A percentile compares a stretch with the other conserved stretches of the same genome.
These are phyloP conservation scores for Cytospora piceae DNA, from an alignment of 2,329 filamentous ascomycete genomes.

Conservation along the genomic window DNA sequence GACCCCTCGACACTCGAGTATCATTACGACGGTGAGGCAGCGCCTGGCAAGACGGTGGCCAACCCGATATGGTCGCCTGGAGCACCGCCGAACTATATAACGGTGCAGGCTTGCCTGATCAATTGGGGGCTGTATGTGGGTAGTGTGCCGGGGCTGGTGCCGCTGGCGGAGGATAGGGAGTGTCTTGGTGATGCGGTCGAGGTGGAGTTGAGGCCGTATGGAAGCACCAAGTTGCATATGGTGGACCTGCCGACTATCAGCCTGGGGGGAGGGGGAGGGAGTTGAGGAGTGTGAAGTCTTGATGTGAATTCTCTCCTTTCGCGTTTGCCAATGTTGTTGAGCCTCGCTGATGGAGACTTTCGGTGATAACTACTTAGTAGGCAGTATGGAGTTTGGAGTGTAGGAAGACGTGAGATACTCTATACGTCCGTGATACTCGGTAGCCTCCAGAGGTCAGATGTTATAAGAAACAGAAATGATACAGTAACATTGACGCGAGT, in stretches of 20 bases:
- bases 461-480: too few relatives aligned
- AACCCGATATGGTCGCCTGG: constrained; percentile 39
- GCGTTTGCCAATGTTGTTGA: too few relatives aligned
- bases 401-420: too few relatives aligned
- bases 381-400: too few relatives aligned
- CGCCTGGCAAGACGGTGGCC: constrained; percentile 27
- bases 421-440: too few relatives aligned
- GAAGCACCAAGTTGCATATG: constrained; percentile 42
- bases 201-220: constrained; percentile 40
- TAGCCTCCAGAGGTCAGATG: too few relatives aligned
- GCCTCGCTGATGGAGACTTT: too few relatives aligned
- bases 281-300: neutral
- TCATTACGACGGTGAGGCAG: constrained; percentile 23
- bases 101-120: constrained; percentile 39
- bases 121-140: constrained; percentile 39
- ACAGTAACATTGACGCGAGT: too few relatives aligned
- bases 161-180: constrained; percentile 29
- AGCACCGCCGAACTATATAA: constrained; percentile 39
- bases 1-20: constrained; percentile 39
- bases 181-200: constrained; percentile 32
- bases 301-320: neutral
- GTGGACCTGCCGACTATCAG: constrained; percentile 39
- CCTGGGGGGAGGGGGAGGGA: too few relatives aligned
- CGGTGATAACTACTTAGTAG: too few relatives aligned
- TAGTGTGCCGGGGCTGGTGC: constrained; percentile 36